Conservation (phyloP, 495 filamentous ascomycete species). For the Neurospora sp. region DNA sequence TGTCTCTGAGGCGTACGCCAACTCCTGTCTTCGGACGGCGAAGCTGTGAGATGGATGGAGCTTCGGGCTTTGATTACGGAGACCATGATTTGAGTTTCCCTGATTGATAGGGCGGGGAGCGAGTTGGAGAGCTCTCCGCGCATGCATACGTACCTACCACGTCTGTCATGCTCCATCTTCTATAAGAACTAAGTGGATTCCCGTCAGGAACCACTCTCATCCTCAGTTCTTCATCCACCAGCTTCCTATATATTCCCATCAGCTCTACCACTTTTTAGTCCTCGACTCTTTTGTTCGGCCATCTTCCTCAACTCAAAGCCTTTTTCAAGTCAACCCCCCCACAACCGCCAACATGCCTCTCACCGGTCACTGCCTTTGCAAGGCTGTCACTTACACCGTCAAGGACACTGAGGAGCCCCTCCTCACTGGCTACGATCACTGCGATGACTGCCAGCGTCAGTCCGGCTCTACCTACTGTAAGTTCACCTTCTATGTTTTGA, state of each 20-base stretch:
- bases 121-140: neutral
- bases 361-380: conserved; percentile 61
- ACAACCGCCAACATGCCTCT: conserved; percentile 46
- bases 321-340: neutral
- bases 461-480: conserved; percentile 58
- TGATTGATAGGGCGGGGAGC: neutral
- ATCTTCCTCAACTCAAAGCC: neutral
- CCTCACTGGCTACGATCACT: conserved; percentile 56
- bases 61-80: neutral
- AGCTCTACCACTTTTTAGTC: neutral
- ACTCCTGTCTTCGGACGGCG: neutral
- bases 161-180: neutral
- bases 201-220: neutral
- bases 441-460: conserved; percentile 64
- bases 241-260: neutral
- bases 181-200: neutral
- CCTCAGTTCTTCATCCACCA: neutral
- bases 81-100: neutral
- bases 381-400: conserved; percentile 53
- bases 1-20: neutral
- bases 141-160: neutral
- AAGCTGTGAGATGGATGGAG: neutral
- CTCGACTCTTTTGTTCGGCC: neutral
- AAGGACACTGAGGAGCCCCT: conserved; percentile 41
- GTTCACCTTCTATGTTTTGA: conserved; percentile 3